Evolutionary conservation across 1,284 basidiomycete genomes (phyloP).

Genomic region (Marasmius sp.): DNA sequence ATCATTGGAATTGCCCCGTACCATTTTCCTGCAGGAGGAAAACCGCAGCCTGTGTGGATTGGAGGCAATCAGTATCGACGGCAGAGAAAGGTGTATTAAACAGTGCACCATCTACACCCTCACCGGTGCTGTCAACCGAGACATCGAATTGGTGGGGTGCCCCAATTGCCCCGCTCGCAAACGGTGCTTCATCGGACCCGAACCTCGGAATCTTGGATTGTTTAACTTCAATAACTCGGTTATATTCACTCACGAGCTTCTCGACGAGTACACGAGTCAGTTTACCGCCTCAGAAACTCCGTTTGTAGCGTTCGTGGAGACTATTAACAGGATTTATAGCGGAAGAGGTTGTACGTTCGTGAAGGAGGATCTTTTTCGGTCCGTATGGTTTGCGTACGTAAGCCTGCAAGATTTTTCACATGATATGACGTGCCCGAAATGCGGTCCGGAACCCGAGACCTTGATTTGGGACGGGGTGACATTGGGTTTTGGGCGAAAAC

Average conservation of each 20-base stretch:
- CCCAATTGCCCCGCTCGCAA: no score
- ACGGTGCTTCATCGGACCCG: slow-evolving; percentile 25
- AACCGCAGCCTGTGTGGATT: no score
- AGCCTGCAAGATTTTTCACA: slow-evolving; percentile 11
- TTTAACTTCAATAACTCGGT: slow-evolving; percentile 32
- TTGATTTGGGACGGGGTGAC: slow-evolving; percentile 22
- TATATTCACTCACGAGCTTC: background rate
- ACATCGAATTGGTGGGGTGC: no score
- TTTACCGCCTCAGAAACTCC: slow-evolving; percentile 28
- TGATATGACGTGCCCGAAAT: slow-evolving; percentile 19
- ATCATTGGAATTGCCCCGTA: no score
- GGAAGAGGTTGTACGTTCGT: background rate
- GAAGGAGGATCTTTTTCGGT: background rate
- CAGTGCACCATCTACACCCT: no score
- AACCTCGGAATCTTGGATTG: slow-evolving; percentile 23
- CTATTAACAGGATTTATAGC: slow-evolving; percentile 16
- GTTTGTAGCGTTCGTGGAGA: slow-evolving; percentile 23
- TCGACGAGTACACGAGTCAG: slow-evolving; percentile 30
- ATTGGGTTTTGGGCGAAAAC: slow-evolving; percentile 16
- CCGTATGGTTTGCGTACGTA: slow-evolving; percentile 13
- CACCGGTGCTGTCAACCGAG: no score
- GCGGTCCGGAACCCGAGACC: slow-evolving; percentile 19
- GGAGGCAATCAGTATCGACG: no score
- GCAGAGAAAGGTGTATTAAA: no score
- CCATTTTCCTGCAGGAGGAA: no score